A percentile compares a stretch with the other conserved stretches of the same genome.
Evolutionary conservation across 495 filamentous ascomycete genomes (phyloP).

Genomic region (Aspergillus taichungensis): DNA sequence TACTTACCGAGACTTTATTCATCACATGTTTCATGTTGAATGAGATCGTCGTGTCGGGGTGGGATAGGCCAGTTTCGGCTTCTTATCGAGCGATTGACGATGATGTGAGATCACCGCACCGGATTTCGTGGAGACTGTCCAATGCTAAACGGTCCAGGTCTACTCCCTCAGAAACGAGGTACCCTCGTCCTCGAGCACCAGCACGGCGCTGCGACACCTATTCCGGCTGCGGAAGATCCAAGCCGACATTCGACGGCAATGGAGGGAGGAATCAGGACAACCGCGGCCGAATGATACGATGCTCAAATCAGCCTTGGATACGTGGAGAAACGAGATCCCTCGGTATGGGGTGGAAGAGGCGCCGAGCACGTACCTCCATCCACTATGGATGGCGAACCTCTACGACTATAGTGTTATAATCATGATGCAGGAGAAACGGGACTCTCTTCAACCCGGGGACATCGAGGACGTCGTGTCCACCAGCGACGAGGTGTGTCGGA

Average conservation of each 20-base stretch:
- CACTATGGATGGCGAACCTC: constrained; percentile 25
- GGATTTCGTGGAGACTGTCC: neutral
- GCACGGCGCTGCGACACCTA: constrained; percentile 19
- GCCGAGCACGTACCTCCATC: constrained; percentile 19
- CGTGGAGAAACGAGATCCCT: constrained; percentile 28
- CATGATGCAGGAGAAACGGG: constrained; percentile 20
- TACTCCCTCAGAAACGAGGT: constrained; percentile 19
- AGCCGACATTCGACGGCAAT: constrained; percentile 20
- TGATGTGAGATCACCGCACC: constrained; percentile 15
- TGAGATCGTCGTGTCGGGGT: constrained; percentile 24
- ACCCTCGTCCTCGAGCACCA: constrained; percentile 13
- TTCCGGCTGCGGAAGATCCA: constrained; percentile 27
- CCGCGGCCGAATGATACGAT: constrained; percentile 10
- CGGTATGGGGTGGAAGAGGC: constrained; percentile 15
- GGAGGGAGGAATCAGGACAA: constrained; percentile 8
- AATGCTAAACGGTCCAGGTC: constrained; percentile 8
- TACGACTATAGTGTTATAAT: constrained; percentile 28
- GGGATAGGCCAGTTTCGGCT: constrained; percentile 23
- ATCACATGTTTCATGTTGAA: constrained; percentile 31
- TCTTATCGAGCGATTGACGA: constrained; percentile 22
- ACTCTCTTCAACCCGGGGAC: constrained; percentile 18
- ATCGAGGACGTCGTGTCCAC: constrained; percentile 21
- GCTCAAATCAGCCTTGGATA: constrained; percentile 19
- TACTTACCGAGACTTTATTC: constrained; percentile 21
- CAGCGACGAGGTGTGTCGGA: constrained; percentile 21